These are phyloP conservation scores for Nigrograna mackinnonii DNA, from an alignment of 2,329 filamentous ascomycete species.

Conservation along the genomic window DNA sequence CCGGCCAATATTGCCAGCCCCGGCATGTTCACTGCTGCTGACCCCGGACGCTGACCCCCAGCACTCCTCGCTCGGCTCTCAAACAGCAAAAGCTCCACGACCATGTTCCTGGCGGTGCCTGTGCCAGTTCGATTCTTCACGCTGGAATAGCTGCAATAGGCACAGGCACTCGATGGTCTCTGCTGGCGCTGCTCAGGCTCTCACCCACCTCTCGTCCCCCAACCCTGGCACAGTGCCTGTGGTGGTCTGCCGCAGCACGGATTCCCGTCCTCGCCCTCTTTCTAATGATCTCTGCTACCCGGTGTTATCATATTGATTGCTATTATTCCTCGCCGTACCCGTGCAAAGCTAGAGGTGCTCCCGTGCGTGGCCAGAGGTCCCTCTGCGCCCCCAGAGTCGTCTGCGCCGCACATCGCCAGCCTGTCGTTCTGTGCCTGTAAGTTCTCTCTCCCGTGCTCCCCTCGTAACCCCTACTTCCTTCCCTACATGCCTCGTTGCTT, in stretches of 20 bases:
- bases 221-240: slow-evolving; percentile 24
- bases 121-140: slow-evolving; percentile 23
- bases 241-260: slow-evolving; percentile 32
- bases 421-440: slow-evolving; percentile 27
- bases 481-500: slow-evolving; percentile 30
- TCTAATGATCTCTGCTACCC: slow-evolving; percentile 16
- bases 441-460: slow-evolving; percentile 24
- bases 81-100: slow-evolving; percentile 40
- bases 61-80: slow-evolving; percentile 28
- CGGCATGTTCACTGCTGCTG: slow-evolving; percentile 15
- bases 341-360: slow-evolving; percentile 2
- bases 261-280: slow-evolving; percentile 24
- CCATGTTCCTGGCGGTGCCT: slow-evolving; percentile 35
- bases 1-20: slow-evolving; percentile 5
- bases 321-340: slow-evolving; percentile 29
- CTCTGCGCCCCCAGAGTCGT: slow-evolving; percentile 25
- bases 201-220: slow-evolving; percentile 13
- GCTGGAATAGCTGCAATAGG: slow-evolving; percentile 20
- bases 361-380: slow-evolving; percentile 23
- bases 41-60: slow-evolving; percentile 3
- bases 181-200: slow-evolving; percentile 20
- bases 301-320: slow-evolving; percentile 35
- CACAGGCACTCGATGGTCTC: slow-evolving; percentile 18
- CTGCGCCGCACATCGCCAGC: slow-evolving; percentile 31
- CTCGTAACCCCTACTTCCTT: slow-evolving; percentile 17